phyloP scores from a whole-genome alignment of 495 filamentous ascomycete species.

The Penicillium chermesinum region DNA sequence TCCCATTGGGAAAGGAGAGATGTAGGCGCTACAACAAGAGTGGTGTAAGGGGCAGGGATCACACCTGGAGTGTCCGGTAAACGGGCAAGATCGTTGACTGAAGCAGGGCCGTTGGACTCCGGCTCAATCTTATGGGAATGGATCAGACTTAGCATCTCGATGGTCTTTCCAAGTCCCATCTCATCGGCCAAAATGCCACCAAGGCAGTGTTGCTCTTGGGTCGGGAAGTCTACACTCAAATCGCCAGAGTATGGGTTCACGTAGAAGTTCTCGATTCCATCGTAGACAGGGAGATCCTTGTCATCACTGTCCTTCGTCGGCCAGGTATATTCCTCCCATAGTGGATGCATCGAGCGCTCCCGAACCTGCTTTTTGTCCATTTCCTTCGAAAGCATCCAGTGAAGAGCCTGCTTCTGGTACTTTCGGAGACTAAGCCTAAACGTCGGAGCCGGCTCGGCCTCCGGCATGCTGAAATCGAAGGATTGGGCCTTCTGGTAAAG shows the following conservation, averaged over 20 bases:
- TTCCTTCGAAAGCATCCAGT: constrained; percentile 96
- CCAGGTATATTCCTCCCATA: constrained; percentile 96
- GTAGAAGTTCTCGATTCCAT: constrained; percentile 70
- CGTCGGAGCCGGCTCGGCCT: constrained; percentile 70
- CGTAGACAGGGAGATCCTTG: constrained; percentile 58
- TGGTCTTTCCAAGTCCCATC: constrained; percentile 90
- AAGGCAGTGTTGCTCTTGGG: constrained; percentile 89
- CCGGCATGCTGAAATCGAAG: constrained; percentile 90
- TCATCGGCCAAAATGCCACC: constrained; percentile 93
- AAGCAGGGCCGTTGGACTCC: constrained; percentile 35
- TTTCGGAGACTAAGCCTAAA: constrained; percentile 82
- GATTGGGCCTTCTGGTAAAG: constrained; percentile 95
- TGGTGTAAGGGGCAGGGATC: constrained; percentile 76
- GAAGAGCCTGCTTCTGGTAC: constrained; percentile 90
- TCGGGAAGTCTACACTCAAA: constrained; percentile 84
- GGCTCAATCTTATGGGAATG: constrained; percentile 68
- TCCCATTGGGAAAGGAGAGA: constrained; percentile 94
- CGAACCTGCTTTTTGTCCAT: constrained; percentile 61
- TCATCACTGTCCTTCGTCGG: constrained; percentile 84
- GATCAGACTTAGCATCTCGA: constrained; percentile 93
- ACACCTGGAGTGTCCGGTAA: constrained; percentile 52
- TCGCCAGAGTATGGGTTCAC: constrained; percentile 97
- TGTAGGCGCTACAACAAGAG: constrained; percentile 91
- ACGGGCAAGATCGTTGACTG: constrained; percentile 53
- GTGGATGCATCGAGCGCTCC: constrained; percentile 84